Base-by-base conservation (phyloP, 805 yeast species). In the Saccharomycopsis sp. region DNA sequence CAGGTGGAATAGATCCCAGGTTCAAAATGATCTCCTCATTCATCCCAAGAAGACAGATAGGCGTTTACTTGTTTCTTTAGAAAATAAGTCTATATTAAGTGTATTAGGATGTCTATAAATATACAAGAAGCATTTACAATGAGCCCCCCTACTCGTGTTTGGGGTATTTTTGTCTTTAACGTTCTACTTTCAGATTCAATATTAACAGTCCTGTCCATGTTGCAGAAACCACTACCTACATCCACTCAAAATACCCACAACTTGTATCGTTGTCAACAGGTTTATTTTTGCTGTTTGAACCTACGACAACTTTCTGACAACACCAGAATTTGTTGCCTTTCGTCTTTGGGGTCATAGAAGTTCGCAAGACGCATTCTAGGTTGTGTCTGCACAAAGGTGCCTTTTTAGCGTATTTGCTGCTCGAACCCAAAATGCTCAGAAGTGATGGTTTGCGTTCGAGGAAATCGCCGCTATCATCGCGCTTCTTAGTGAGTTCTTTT, bases 201-300 rank as follows among this genome's bases (percentile, higher is more conserved):
- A n/a, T n/a, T n/a, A n/a, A n/a, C n/a, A n/a, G n/a, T n/a, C n/a
- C n/a, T n/a, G n/a, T n/a, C n/a, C n/a, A n/a, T n/a, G n/a, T n/a
- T n/a, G n/a, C n/a, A n/a, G n/a, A n/a, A n/a, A n/a, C n/a, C n/a
- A n/a, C n/a, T n/a, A n/a, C 37, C 24, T 9, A 9, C 61, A 72
- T 76, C 85, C 85, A 81, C 67, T 80, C 75, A 65, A 81, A 81
- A 63, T 68, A 80, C 1, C 79, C 81, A 66, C 85, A 81, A n/a
- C 74, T 75, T 53, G 67, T 71, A 12, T 70, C 72, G 7, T 59
- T 34, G 52, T 70, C 66, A 16, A 65, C 65, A 7, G 59, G 61
- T 15, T 47, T 40, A 15, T 40, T 37, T 37, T 34, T 54, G 18
- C 23, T 55, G 16, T 54, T 58, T n/a, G 15, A 51, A 24, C 44